Percentiles rank a stretch among this genome's conserved stretches.
These are phyloP conservation scores for Leishmania lainsoni DNA, from an alignment of 208 protist genomes.

Conservation along the genomic window DNA sequence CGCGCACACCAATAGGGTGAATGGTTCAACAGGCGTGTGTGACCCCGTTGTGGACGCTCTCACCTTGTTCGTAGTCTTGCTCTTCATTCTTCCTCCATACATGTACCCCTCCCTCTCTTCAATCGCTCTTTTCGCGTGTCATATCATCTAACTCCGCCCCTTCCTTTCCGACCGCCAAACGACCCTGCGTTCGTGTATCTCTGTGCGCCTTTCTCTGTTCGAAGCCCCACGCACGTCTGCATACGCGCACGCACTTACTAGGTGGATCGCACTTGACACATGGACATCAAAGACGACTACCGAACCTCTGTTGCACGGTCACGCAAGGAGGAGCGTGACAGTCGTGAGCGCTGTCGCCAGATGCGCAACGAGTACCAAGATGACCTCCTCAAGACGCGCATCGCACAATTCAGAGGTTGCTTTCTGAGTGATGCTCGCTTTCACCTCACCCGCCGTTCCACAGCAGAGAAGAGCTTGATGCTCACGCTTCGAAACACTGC, in stretches of 20 bases:
- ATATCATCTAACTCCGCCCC: not conserved
- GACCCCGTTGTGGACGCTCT: not conserved
- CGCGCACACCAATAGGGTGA: not conserved
- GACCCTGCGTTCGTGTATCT: not conserved
- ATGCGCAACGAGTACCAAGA: conserved; percentile 63
- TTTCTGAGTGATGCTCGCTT: conserved; percentile 35
- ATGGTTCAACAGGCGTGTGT: not conserved
- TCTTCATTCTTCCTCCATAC: not conserved
- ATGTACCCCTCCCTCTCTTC: not conserved
- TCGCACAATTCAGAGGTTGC: conserved; percentile 15
- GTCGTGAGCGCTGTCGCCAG: conserved; percentile 33
- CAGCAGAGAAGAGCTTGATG: conserved; percentile 60
- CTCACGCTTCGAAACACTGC: conserved; percentile 50
- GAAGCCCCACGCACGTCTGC: not conserved
- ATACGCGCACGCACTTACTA: not conserved
- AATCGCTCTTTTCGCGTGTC: not conserved
- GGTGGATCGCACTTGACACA: not conserved
- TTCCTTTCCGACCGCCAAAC: not conserved
- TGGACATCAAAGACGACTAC: conserved; percentile 43
- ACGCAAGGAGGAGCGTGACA: conserved; percentile 40
- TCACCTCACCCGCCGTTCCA: conserved; percentile 30
- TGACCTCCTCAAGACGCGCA: conserved; percentile 14
- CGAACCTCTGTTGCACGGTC: conserved; percentile 32
- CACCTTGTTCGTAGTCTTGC: not conserved
- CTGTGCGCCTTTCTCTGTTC: not conserved